Evolutionary conservation across 768 basidiomycete species (phyloP), one percentile per base, ranked within the genome.

Genomic region (Mycena filopes): DNA sequence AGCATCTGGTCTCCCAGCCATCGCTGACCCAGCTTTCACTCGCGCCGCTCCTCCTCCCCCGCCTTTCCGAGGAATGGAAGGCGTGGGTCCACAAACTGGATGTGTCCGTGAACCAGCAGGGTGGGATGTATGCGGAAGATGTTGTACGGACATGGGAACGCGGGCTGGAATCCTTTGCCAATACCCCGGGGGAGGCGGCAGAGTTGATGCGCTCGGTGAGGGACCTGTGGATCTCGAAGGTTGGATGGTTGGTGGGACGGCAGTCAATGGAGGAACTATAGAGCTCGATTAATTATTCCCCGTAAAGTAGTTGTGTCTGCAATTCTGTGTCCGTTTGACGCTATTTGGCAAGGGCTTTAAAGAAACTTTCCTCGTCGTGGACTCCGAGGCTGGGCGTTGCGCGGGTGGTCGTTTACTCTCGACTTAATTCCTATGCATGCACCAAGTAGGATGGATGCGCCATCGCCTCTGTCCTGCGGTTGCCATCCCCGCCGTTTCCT

Each of bases 71-170:
- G 55, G 93, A 95, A 74, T 95, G 94, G 93, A 84, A 80, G 54
- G 87, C 87, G 16, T 95, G 93, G 93, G 81, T 93, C 21, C 82
- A 86, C 41, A 83, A 83, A 49, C 83, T 95, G 31, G 91, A 94
- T 69, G 79, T 85, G 11, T 77, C 86, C 18, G 90, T 93, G 6
- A 95, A 95, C 72, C 80, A 77, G 16, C 82, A 90, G 65, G 91
- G 87, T 7, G 88, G 91, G 7, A 93, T 95, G 93, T 94, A 94
- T 74, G 87, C 91, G 3, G 83, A 81, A 38, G 92, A 94, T 65
- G 85, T 84, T 11, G 92, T 89, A 43, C 77, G 82, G 67, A 79
- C 77, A 7, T 95, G 93, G 93, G 89, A 89, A 71, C 82, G 86
- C 43, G 83, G 80, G 10, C 74, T 95, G 71, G 91, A 94, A 57